Evolutionary conservation across 2,329 filamentous ascomycete species (phyloP), one percentile per base, ranked within the genome.

Genomic region (Colletotrichum navitas): DNA sequence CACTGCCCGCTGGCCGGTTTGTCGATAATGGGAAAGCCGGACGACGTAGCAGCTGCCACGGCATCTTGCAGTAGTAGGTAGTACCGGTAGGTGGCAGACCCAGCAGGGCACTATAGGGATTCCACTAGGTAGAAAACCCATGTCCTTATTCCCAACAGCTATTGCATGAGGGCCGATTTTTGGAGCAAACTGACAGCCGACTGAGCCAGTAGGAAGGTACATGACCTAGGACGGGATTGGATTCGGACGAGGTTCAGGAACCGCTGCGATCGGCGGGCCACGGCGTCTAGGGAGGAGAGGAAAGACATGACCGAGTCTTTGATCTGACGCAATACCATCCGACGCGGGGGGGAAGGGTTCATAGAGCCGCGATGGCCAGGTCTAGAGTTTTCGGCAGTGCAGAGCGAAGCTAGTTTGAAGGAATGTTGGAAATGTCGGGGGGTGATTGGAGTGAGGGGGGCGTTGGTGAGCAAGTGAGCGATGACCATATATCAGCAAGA

Each of bases 11-110:
- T 60, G 54, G 65, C 55, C 69, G 59, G 65, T 24, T 63, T 69
- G 68, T 60, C 68, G 54, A 68, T 52, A 68, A 47, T 26, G 47
- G 68, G 68, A 71, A 71, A 64, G 24, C 68, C 65, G 59, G 65
- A 55, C 58, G 45, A 47, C 36, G 34, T 62, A 66, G 54, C 54
- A 66, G 54, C 54, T 65, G 65, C 59, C 58, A 71, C 68, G 65
- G 55, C 65, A 68, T 3, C 41, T 65, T 65, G 62, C 62, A 56
- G 61, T n/a, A 47, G 45, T 10, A n/a, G 41, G 39, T 41, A 41
- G n/a, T n/a, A n/a, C n/a, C 39, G 12, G 16, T 45, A 29, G 29
- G 45, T 36, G 26, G 45, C n/a, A 51, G 43, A 34, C 39, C n/a
- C 54, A 52, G 51, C 51, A 24, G 51, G 64, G 58, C 58, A 47